A percentile compares a stretch with the other conserved stretches of the same genome.
These are phyloP conservation scores for Ogataea polymorpha DNA, from an alignment of 805 yeast species.

Conservation along the genomic window DNA sequence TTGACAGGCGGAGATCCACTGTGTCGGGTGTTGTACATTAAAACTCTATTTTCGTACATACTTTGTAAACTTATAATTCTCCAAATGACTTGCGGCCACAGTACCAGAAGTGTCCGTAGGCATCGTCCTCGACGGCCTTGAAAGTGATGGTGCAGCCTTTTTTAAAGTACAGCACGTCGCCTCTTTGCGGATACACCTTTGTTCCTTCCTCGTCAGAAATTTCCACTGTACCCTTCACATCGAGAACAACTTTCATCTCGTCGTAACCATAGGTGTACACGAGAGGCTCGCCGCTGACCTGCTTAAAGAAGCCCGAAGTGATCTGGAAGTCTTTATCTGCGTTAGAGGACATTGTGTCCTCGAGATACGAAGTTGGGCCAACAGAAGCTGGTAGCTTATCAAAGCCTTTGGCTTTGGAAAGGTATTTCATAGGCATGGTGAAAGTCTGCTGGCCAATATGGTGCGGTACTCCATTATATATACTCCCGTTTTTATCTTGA, in stretches of 20 bases:
- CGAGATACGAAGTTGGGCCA: conserved; percentile 63
- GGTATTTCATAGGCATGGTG: conserved; percentile 54
- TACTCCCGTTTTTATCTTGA: neutral
- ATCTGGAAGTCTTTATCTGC: conserved; percentile 56
- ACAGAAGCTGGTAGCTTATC: conserved; percentile 55
- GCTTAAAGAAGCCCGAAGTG: conserved; percentile 65
- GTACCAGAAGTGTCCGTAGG: conserved; percentile 58
- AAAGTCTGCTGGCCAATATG: neutral
- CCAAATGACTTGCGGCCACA: conserved; percentile 43
- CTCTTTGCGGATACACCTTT: conserved; percentile 53
- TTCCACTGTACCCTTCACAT: conserved; percentile 58
- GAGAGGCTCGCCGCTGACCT: conserved; percentile 62
- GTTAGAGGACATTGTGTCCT: conserved; percentile 56
- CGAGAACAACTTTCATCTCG: conserved; percentile 66
- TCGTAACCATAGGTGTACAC: conserved; percentile 61
- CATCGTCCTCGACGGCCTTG: conserved; percentile 44
- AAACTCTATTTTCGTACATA: neutral
- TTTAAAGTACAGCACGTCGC: conserved; percentile 63
- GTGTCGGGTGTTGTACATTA: neutral
- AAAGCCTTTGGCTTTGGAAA: conserved; percentile 50
- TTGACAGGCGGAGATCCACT: conserved; percentile 7
- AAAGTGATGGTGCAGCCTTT: conserved; percentile 64
- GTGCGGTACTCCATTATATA: neutral
- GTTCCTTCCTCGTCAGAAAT: conserved; percentile 62
- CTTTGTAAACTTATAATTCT: conserved; percentile 4